Percentiles rank a stretch among this genome's conserved stretches.
These are phyloP conservation scores for Pleurotus giganteus DNA, from an alignment of 768 basidiomycete genomes.

Conservation along the genomic window DNA sequence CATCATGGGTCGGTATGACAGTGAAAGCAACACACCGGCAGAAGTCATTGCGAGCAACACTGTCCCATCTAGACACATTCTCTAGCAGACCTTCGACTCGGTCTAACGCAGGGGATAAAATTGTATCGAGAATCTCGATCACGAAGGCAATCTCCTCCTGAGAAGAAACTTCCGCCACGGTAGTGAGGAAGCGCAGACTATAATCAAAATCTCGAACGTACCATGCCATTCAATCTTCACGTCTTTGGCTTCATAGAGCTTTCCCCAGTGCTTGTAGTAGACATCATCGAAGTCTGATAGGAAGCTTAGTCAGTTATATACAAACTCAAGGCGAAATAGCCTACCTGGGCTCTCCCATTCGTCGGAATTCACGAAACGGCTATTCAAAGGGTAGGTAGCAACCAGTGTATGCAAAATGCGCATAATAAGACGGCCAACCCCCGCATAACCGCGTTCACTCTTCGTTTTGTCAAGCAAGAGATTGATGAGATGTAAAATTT, in stretches of 20 bases:
- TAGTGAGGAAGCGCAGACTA: conserved; percentile 13
- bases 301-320: conserved; percentile 5
- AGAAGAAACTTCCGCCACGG: conserved; percentile 45
- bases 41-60: conserved; percentile 71
- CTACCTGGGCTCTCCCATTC: conserved; percentile 78
- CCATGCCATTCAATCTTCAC: conserved; percentile 89
- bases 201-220: conserved; percentile 25
- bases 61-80: conserved; percentile 59
- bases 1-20: not conserved
- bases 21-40: conserved; percentile 56
- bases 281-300: conserved; percentile 52
- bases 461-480: conserved; percentile 77
- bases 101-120: conserved; percentile 65
- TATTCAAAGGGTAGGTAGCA: conserved; percentile 73
- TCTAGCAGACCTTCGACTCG: conserved; percentile 64
- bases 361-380: conserved; percentile 77
- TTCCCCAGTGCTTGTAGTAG: conserved; percentile 77
- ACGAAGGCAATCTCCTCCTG: conserved; percentile 75
- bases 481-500: conserved; percentile 59
- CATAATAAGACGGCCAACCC: conserved; percentile 74
- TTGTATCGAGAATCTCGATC: conserved; percentile 68
- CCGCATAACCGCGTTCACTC: conserved; percentile 85
- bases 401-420: conserved; percentile 74
- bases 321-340: conserved; percentile 15
- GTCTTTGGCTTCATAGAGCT: conserved; percentile 72